Base-by-base conservation (phyloP, 192 early-diverging fungal genomes). In the Geosiphon pyriformis region DNA sequence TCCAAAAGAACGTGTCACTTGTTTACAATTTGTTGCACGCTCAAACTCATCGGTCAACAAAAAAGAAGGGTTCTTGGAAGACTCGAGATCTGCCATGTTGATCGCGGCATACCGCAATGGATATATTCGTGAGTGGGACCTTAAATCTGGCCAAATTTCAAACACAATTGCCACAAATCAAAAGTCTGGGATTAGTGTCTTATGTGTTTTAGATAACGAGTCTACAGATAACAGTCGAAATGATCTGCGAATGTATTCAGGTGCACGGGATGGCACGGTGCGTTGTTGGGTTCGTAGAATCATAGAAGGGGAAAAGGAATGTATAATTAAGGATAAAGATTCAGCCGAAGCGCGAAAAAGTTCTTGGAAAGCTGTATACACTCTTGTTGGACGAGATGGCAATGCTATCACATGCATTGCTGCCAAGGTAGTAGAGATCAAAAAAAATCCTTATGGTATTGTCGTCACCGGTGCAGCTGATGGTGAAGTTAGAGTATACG, bases 71-170 rank as follows among this genome's bases (percentile, higher is more conserved):
- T n/a, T n/a, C n/a, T 42, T 15, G 15, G 15, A 42, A 42, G 6
- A 6, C 6, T 42, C 37, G 15, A 42, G 37, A 42, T 42, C 37
- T 15, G 4, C 54, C 17, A 57, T 46, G 17, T 15, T 67, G 8
- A 29, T 67, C 15, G 52, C 65, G 0, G 4, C 65, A 29, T 67
- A 67, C 33, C 33, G 53, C 11, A 33, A 57, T 67, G 65, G 65
- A 6, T 57, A 47, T 67, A 35, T 67, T 48, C 65, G 65, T 10
- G 65, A 67, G 32, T 67, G 65, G 65, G 34, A 67, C 31, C 12
- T 67, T 30, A 27, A 47, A 29, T 67, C 53, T 18, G 65, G 65
- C 26, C 31, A 48, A 8, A 22, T 67, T 31, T 18, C 46, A 12
- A 35, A 67, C 29, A 58, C 54, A 37, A 57, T 67, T 46, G 8